These are phyloP conservation scores for Ceratocystiopsis minuta DNA, from an alignment of 2,329 filamentous ascomycete species.

Conservation along the genomic window DNA sequence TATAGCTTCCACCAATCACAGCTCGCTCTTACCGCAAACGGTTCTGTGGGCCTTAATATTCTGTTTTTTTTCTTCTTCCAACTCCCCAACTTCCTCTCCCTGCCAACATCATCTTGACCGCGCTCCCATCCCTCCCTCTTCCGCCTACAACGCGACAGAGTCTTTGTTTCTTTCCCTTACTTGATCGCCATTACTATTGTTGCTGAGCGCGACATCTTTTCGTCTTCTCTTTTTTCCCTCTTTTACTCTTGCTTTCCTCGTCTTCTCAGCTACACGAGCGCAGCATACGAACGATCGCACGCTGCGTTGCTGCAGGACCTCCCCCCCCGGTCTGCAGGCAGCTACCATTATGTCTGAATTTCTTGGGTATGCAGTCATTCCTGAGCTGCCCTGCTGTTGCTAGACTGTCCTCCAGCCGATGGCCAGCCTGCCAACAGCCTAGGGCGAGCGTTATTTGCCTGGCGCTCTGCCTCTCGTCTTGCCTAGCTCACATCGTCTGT, in stretches of 20 bases:
- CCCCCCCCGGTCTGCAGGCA: neutral
- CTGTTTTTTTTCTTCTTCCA: neutral
- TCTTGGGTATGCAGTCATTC: constrained; percentile 6
- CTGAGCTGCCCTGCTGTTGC: neutral
- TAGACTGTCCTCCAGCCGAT: neutral
- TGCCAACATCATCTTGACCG: neutral
- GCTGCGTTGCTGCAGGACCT: too few relatives aligned
- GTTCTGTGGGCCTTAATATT: neutral
- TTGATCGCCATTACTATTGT: neutral
- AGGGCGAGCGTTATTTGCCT: neutral
- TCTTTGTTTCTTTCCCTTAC: neutral
- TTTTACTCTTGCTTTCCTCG: neutral
- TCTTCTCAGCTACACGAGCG: neutral
- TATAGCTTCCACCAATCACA: constrained; percentile 1
- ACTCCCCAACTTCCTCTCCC: neutral
- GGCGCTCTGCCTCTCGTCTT: too few relatives aligned
- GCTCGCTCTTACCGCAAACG: neutral
- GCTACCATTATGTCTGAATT: constrained; percentile 8
- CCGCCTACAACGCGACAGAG: neutral
- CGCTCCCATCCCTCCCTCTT: neutral
- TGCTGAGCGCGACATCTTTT: neutral
- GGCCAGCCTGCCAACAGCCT: too few relatives aligned
- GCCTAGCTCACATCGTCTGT: neutral
- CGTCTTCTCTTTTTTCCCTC: neutral
- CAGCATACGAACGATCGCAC: neutral